A percentile compares a stretch with the other conserved stretches of the same genome.
Evolutionary conservation across 2,329 filamentous ascomycete genomes (phyloP).

Genomic region (Hypomyces perniciosus): DNA sequence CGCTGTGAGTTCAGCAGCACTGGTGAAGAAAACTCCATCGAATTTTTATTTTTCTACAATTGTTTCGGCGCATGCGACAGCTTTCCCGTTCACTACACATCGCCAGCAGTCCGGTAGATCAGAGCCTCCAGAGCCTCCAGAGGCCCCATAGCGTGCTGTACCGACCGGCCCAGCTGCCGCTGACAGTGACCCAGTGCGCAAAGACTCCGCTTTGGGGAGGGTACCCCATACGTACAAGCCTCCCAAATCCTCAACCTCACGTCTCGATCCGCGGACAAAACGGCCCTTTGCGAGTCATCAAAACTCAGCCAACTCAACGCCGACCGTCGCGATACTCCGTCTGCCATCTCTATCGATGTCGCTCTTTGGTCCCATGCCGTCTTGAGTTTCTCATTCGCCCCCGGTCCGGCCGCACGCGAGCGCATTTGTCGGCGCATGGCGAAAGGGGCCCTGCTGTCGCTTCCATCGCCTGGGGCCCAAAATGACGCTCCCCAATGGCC

Average conservation of each 20-base stretch:
- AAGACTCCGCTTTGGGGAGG: constrained; percentile 36
- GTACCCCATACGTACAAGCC: constrained; percentile 26
- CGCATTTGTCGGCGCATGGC: constrained; percentile 50
- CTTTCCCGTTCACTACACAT: constrained; percentile 5
- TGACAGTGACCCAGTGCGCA: constrained; percentile 22
- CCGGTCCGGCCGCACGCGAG: constrained; percentile 46
- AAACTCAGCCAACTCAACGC: constrained; percentile 38
- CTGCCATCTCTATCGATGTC: constrained; percentile 48
- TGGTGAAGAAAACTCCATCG: constrained; percentile 6
- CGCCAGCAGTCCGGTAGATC: constrained; percentile 1
- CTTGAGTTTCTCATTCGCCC: constrained; percentile 41
- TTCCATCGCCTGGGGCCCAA: constrained; percentile 45
- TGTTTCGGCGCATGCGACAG: neutral
- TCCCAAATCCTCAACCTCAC: constrained; percentile 50
- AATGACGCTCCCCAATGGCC: constrained; percentile 64
- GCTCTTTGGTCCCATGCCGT: constrained; percentile 44
- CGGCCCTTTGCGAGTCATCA: constrained; percentile 46
- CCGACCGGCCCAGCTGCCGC: constrained; percentile 12
- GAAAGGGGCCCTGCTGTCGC: constrained; percentile 43
- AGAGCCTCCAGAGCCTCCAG: too few relatives aligned
- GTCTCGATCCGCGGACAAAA: constrained; percentile 48
- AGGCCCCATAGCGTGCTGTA: constrained; percentile 13
- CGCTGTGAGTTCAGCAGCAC: neutral
- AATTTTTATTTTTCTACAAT: neutral
- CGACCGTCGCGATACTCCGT: constrained; percentile 32